These are phyloP conservation scores for Dioszegia hungarica DNA, from an alignment of 768 basidiomycete species.

Conservation along the genomic window DNA sequence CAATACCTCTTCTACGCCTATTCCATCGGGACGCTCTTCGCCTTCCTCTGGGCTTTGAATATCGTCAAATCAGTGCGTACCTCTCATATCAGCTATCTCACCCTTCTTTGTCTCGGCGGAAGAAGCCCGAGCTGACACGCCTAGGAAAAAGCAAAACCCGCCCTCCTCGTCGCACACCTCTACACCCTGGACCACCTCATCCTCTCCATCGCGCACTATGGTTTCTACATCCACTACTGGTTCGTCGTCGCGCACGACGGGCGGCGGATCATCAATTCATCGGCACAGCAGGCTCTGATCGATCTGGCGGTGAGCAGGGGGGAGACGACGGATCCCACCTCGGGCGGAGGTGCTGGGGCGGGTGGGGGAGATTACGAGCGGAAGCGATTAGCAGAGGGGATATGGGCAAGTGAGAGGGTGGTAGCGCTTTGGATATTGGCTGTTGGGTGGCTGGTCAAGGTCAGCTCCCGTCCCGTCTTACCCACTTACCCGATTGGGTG, in stretches of 20 bases:
- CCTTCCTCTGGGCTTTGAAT: constrained; percentile 78
- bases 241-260: constrained; percentile 94
- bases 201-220: constrained; percentile 83
- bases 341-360: constrained; percentile 53
- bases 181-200: constrained; percentile 89
- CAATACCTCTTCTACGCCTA: constrained; percentile 92
- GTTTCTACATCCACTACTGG: constrained; percentile 78
- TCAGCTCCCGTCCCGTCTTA: neutral
- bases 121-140: neutral
- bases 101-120: neutral
- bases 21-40: constrained; percentile 74
- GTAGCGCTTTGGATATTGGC: constrained; percentile 71
- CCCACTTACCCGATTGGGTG: neutral
- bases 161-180: constrained; percentile 82
- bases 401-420: constrained; percentile 89
- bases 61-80: constrained; percentile 73
- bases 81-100: neutral
- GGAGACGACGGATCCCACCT: constrained; percentile 55
- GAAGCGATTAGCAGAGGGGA: constrained; percentile 64
- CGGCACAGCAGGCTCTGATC: constrained; percentile 82
- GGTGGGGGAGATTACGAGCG: constrained; percentile 61
- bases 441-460: constrained; percentile 55
- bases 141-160: constrained; percentile 82
- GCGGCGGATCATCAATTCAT: constrained; percentile 68
- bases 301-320: constrained; percentile 46